Conservation (phyloP, 1,284 basidiomycete genomes). For the Blastosporella zonata region DNA sequence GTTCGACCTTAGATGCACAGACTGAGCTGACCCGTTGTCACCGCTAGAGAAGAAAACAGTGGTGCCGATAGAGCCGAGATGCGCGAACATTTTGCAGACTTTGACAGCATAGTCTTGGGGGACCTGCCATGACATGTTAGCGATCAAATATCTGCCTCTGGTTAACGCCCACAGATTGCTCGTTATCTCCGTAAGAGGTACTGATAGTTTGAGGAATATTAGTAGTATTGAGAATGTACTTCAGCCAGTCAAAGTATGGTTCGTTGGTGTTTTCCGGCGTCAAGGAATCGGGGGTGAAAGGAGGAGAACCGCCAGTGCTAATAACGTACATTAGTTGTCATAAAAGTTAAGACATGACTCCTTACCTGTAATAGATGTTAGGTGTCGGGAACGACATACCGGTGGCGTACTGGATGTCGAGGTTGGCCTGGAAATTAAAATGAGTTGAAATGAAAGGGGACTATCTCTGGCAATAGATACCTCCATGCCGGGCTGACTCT, state of each 20-base stretch:
- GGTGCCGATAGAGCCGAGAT: conserved; percentile 57
- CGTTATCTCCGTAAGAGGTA: conserved; percentile 56
- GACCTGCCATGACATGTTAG: conserved; percentile 30
- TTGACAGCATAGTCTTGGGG: conserved; percentile 50
- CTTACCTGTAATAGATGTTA: conserved; percentile 57
- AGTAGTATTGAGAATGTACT: conserved; percentile 45
- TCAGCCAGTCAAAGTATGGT: conserved; percentile 53
- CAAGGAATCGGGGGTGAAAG: conserved; percentile 51
- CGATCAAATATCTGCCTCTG: neutral
- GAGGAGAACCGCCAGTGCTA: conserved; percentile 63
- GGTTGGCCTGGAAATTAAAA: conserved; percentile 44
- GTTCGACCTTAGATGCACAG: neutral
- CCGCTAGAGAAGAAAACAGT: conserved; percentile 67
- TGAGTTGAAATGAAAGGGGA: neutral
- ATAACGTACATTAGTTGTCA: neutral
- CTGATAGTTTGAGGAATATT: conserved; percentile 53
- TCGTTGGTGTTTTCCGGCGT: conserved; percentile 60
- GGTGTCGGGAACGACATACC: conserved; percentile 62
- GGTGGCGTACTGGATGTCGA: conserved; percentile 66
- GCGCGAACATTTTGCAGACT: conserved; percentile 59
- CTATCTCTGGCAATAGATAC: conserved; percentile 23
- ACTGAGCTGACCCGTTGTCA: conserved; percentile 42
- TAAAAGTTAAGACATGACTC: neutral
- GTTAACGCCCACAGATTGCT: conserved; percentile 41
- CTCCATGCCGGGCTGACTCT: conserved; percentile 56